Evolutionary conservation across 495 filamentous ascomycete genomes (phyloP).

Genomic region (Hypoxylon fragiforme): DNA sequence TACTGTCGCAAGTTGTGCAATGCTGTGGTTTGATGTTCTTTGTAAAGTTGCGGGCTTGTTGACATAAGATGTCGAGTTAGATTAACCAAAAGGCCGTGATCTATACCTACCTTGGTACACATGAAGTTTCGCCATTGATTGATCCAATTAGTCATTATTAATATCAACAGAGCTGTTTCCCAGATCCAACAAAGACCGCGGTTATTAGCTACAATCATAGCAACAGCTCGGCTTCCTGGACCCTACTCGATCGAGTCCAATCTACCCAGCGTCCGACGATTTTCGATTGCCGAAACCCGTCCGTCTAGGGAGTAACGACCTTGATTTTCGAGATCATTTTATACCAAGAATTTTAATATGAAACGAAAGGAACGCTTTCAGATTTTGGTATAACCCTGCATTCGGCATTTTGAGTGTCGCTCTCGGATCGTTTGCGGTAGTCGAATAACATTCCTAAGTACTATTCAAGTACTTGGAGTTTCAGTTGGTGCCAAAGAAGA

Average conservation of each 20-base stretch:
- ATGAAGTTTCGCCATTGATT: conserved; percentile 5
- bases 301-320: background rate
- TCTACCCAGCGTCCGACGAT: background rate
- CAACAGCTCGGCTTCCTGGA: conserved; percentile 7
- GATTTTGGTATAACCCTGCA: conserved; percentile 14
- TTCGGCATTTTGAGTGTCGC: conserved; percentile 11
- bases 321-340: background rate
- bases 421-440: conserved; percentile 14
- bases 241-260: no score
- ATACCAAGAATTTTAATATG: conserved; percentile 21
- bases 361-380: conserved; percentile 21
- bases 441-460: conserved; percentile 3
- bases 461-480: conserved; percentile 1
- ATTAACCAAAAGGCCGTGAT: conserved; percentile 1
- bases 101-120: conserved; percentile 12
- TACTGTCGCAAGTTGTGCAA: no score
- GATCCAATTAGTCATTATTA: background rate
- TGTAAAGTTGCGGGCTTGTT: no score
- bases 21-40: no score
- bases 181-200: conserved; percentile 4
- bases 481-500: conserved; percentile 10
- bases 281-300: conserved; percentile 11
- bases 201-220: conserved; percentile 7
- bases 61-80: no score
- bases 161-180: conserved; percentile 1